Base-by-base conservation (phyloP, 495 filamentous ascomycete genomes). In the Aspergillus sclerotioniger region DNA sequence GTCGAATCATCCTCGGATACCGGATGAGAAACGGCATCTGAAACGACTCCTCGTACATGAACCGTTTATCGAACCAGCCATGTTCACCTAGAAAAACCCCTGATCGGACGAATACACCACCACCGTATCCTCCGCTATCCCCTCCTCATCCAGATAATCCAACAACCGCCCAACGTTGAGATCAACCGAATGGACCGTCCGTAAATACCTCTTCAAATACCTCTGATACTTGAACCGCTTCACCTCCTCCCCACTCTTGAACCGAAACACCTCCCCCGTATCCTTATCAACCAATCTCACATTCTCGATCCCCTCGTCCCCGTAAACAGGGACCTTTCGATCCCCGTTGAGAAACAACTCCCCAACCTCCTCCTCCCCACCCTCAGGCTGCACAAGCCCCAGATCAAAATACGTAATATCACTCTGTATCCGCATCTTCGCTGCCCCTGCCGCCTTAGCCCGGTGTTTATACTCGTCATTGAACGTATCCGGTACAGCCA, bases 21-120 rank as follows among this genome's bases (percentile, higher is more conserved):
- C 69, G 67, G 45, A 74, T 69, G 3, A 77, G 60, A 45, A 79
- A 76, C 3, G 74, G 74, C 76, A 79, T 79, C 52, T 79, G 71
- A 59, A 79, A 79, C 13, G 64, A 68, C 60, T 77, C 68, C 54
- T 79, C 76, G 65, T 77, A 79, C 63, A 79, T 75, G 64, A 79
- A 75, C 2, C 76, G 68, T 62, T 79, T 79, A 46, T 77, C 76
- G 56, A 79, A 76, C 76, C 75, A 79, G 47, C 74, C 76, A 54
- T 79, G 76, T 35, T 79, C 76, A 8, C 76, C 76, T 19, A 79
- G 72, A 62, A 79, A 79, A 79, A 79, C 12, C 75, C 75, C 49
- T 78, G 76, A 55, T 79, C 76, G 12, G 68, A 71, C 19, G 74
- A 75, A 48, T 79, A 79, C 37, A 77, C 69, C 1, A 77, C 65